phyloP scores from a whole-genome alignment of 345 rosid genomes.

The Bretschneidera sinensis region DNA sequence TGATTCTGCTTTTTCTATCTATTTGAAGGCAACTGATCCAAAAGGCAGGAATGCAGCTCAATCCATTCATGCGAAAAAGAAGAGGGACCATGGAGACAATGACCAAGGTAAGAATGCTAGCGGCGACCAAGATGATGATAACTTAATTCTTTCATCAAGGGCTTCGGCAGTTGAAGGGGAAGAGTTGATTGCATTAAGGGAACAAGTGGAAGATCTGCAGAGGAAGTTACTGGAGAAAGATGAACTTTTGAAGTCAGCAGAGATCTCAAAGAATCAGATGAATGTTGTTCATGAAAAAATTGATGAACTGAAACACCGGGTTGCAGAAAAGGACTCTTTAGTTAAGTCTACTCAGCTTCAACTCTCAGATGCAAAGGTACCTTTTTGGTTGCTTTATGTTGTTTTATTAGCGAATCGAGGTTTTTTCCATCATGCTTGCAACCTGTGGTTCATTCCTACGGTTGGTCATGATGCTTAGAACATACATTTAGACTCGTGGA shows the following conservation, averaged over 20 bases:
- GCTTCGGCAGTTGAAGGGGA: constrained; percentile 50
- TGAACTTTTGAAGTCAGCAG: constrained; percentile 70
- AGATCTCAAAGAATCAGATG: constrained; percentile 46
- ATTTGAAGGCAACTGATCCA: constrained; percentile 34
- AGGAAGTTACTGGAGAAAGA: constrained; percentile 71
- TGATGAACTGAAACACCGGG: constrained; percentile 53
- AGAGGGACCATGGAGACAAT: constrained; percentile 47
- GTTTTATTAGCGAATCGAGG: constrained; percentile 5
- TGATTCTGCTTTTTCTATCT: not conserved
- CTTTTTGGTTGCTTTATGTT: not conserved
- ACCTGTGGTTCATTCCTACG: not conserved
- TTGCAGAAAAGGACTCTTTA: constrained; percentile 59
- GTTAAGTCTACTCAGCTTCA: constrained; percentile 66
- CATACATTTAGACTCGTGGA: not conserved
- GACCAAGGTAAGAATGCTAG: constrained; percentile 33
- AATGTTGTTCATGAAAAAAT: constrained; percentile 46
- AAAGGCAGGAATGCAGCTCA: constrained; percentile 64
- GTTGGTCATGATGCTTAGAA: not conserved
- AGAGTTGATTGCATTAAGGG: constrained; percentile 58
- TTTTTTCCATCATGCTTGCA: not conserved
- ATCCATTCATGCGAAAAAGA: constrained; percentile 60
- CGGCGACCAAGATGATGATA: constrained; percentile 46
- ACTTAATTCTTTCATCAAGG: constrained; percentile 38
- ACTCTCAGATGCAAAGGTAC: constrained; percentile 88
- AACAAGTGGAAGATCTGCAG: constrained; percentile 71